phyloP scores from a whole-genome alignment of 2,329 filamentous ascomycete genomes.

The Fusarium nelsonii region DNA sequence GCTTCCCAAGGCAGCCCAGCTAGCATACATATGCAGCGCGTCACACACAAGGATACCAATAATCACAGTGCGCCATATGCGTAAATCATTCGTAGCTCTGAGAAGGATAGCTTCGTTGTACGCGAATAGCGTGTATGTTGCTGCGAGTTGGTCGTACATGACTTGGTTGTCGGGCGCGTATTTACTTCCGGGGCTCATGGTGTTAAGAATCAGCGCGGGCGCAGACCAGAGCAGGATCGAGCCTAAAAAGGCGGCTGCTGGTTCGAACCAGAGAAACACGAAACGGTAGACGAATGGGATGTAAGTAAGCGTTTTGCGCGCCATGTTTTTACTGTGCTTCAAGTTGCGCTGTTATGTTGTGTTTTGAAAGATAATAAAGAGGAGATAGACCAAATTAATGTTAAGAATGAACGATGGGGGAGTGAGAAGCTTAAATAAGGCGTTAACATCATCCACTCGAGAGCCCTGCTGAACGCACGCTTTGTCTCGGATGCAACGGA shows the following conservation, averaged over 20 bases:
- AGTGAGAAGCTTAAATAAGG: not conserved
- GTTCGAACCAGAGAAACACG: slow-evolving; percentile 37
- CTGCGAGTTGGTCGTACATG: slow-evolving; percentile 37
- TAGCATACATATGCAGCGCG: slow-evolving; percentile 29
- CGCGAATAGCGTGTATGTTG: slow-evolving; percentile 35
- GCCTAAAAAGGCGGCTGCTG: slow-evolving; percentile 13
- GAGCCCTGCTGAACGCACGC: fast-evolving
- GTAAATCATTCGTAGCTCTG: slow-evolving; percentile 22
- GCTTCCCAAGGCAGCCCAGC: slow-evolving; percentile 22
- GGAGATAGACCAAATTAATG: too few species aligned
- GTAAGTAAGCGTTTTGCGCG: not conserved
- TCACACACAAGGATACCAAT: slow-evolving; percentile 34
- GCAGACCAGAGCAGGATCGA: slow-evolving; percentile 12
- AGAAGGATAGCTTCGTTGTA: slow-evolving; percentile 37
- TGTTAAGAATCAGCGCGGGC: slow-evolving; percentile 23
- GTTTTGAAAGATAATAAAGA: not conserved
- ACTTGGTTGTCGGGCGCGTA: slow-evolving; percentile 36
- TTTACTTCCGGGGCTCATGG: slow-evolving; percentile 20
- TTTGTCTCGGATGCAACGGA: not conserved
- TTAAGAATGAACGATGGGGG: not conserved
- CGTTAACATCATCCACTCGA: not conserved
- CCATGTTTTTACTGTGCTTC: not conserved
- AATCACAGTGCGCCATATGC: slow-evolving; percentile 19
- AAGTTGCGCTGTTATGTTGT: fast-evolving
- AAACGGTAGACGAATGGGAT: slow-evolving; percentile 29